Evolutionary conservation across 164 flowering plant genomes (phyloP), one percentile per base, ranked within the genome.

Genomic region (Brasenia schreberi): DNA sequence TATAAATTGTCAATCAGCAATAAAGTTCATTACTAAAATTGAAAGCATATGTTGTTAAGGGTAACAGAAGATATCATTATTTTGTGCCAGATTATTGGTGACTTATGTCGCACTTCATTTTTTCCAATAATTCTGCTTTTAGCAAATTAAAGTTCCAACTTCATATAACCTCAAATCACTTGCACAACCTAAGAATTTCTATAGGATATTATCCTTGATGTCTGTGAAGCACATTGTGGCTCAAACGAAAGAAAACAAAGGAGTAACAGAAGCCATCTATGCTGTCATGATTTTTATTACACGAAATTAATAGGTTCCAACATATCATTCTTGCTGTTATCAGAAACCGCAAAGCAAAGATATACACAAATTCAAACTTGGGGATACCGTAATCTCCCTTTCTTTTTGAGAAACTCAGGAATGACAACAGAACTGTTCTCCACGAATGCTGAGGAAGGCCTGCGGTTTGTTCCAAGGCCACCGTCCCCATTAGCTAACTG

Each of bases 341-440:
- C 27, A 23, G 27, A 23, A 23, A 23, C 27, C 27, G 27, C 27
- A 23, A 23, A 23, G 27, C 66, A 73, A 62, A 23, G 23, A 62
- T 11, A 11, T 56, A 18, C 6, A 70, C 64, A 64, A 64, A 43
- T 3, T 81, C 73, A 87, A 42, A 79, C 87, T 78, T 96, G 79
- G 11, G 98, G 98, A 70, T 75, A 89, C 66, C 95, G 92, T 5
- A 96, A 89, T 0, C 95, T 88, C 42, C 96, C 97, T 77, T 89
- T 93, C 83, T 86, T 93, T 80, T 80, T 89, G 43, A 93, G 70
- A 72, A 93, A 93, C 78, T 93, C 98, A 0, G 97, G 98, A 69
- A 93, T 90, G 70, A 90, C 98, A 66, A 93, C 89, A 2, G 75
- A 64, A 53, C 72, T 69, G 52, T 87, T 86, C 67, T 86, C 93